A percentile compares a stretch with the other conserved stretches of the same genome.
phyloP scores from a whole-genome alignment of 1,139 yeast species.

The Sugiyamaella castrensis region DNA sequence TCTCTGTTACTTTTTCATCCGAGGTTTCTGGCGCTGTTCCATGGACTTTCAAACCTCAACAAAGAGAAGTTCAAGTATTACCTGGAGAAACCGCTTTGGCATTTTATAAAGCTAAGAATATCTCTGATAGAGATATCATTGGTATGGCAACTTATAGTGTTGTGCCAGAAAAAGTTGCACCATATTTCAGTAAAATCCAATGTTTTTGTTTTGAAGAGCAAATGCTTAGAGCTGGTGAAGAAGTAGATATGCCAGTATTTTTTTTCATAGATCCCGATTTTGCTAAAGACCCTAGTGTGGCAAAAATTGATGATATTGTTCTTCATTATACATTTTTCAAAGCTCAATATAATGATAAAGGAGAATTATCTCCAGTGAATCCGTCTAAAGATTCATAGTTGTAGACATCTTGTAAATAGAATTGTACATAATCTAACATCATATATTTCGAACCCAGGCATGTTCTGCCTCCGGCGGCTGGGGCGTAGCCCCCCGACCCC shows the following conservation, averaged over 20 bases:
- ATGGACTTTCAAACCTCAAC: slow-evolving; percentile 95
- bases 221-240: slow-evolving; percentile 90
- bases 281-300: slow-evolving; percentile 90
- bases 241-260: slow-evolving; percentile 98
- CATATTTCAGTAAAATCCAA: slow-evolving; percentile 92
- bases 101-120: slow-evolving; percentile 87
- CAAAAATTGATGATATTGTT: slow-evolving; percentile 84
- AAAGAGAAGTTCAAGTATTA: slow-evolving; percentile 83
- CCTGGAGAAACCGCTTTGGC: slow-evolving; percentile 99
- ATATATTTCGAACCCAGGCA: neutral
- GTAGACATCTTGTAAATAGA: neutral
- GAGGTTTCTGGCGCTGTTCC: slow-evolving; percentile 91
- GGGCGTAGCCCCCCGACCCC: slow-evolving; percentile 3
- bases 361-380: slow-evolving; percentile 28
- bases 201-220: slow-evolving; percentile 99
- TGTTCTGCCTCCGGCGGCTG: slow-evolving; percentile 2
- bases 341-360: slow-evolving; percentile 37
- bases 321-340: slow-evolving; percentile 89
- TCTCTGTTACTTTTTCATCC: slow-evolving; percentile 81
- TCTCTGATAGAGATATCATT: slow-evolving; percentile 81
- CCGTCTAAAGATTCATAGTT: slow-evolving; percentile 3
- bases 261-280: slow-evolving; percentile 98
- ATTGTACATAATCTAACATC: neutral
- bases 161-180: slow-evolving; percentile 94
- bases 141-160: slow-evolving; percentile 99